These are phyloP conservation scores for Fragaria iinumae DNA, from an alignment of 306 rosid species.

Conservation along the genomic window DNA sequence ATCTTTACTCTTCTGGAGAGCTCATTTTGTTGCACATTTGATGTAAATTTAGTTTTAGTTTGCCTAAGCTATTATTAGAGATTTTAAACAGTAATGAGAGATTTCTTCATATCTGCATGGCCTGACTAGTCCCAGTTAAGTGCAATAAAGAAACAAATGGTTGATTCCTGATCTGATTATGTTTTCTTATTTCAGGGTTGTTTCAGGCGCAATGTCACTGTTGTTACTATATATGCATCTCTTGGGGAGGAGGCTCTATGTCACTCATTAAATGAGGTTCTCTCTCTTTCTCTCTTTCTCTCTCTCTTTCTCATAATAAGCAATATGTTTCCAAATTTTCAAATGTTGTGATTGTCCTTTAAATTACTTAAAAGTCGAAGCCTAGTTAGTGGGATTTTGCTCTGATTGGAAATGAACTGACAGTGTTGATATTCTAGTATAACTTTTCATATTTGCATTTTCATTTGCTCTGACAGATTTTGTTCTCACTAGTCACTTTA, in stretches of 20 bases:
- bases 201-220: slow-evolving; percentile 87
- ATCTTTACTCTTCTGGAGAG: too few species aligned
- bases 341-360: slow-evolving; percentile 5
- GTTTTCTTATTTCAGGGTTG: slow-evolving; percentile 58
- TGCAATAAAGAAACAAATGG: background rate
- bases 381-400: background rate
- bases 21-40: background rate
- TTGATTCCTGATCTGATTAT: slow-evolving; percentile 1
- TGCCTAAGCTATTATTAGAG: background rate
- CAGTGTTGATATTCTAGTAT: background rate
- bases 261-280: slow-evolving; percentile 89
- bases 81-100: background rate
- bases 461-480: background rate
- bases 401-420: background rate
- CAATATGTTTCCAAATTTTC: background rate
- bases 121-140: background rate
- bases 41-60: slow-evolving; percentile 4
- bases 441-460: background rate
- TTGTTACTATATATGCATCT: slow-evolving; percentile 91
- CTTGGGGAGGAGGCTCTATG: slow-evolving; percentile 93
- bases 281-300: slow-evolving; percentile 31
- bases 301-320: background rate
- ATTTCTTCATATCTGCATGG: slow-evolving; percentile 4
- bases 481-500: slow-evolving; percentile 8
- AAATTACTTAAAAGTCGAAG: background rate